Base-by-base conservation (phyloP, 495 filamentous ascomycete species). In the Entonaema liquescens region DNA sequence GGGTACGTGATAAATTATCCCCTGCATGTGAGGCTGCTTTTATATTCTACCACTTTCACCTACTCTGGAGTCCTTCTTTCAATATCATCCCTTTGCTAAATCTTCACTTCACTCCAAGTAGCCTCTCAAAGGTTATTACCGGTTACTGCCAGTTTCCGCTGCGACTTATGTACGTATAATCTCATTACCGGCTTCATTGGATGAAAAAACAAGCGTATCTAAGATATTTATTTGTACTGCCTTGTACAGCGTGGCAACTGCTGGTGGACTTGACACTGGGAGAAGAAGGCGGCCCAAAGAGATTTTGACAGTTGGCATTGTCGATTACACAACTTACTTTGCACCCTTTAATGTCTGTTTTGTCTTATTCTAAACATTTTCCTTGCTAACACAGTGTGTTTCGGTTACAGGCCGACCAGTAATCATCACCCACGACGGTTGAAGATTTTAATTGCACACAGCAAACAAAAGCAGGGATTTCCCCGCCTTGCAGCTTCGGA, bases 231-330 rank as follows among this genome's bases (percentile, higher is more conserved):
- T 59, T 59, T 65, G 70, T 73, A 62, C 63, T 66, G 70, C 65
- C 62, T 57, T 62, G 70, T 65, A 73, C 65, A 66, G 70, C 70
- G 70, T 73, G 70, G 70, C 70, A 35, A 59, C 61, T 47, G 29
- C 38, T 15, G 50, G 62, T 50, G 29, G 60, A 65, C 65, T 69
- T 9, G 42, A 65, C 44, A 25, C 52, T 66, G 50, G 49, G 36
- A 36, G 28, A 53, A 26, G 29, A 62, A 23, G 31, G 36, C 9
- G 42, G 50, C 62, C 70, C 70, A 73, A 73, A 62, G 70, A 73
- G 58, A 52, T 36, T 17, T 40, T 62, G 62, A 69, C 70, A 73
- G 58, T 65, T 73, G 70, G 36, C 70, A 62, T 42, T 59, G 36
- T 62, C 29, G 50, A 73, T 73, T 66, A 73, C 70, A 73, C 70